Percentiles rank a stretch among this genome's conserved stretches.
Evolutionary conservation across 441 rosid species (phyloP).

Genomic region (Gossypium davidsonii): DNA sequence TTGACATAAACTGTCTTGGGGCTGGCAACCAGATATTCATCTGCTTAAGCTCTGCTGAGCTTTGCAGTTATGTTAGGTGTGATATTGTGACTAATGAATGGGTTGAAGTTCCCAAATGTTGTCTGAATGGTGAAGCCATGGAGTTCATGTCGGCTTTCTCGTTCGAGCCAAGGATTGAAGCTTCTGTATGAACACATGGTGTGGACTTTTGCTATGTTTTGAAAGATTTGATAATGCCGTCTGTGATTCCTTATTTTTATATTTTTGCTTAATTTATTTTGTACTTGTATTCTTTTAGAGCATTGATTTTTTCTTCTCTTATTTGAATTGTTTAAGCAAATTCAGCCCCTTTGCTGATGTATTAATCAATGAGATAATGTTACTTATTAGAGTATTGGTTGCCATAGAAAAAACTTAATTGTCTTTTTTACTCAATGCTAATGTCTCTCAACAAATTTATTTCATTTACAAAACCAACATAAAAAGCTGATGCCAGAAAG

Average conservation of each 20-base stretch:
- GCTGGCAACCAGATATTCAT: conserved; percentile 54
- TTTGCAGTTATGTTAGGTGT: conserved; percentile 47
- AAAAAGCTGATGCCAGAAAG: neutral
- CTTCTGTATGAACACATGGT: conserved; percentile 11
- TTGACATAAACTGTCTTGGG: conserved; percentile 77
- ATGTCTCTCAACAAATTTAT: neutral
- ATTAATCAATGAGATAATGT: neutral
- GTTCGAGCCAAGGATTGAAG: conserved; percentile 84
- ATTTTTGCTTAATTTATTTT: neutral
- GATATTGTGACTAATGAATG: conserved; percentile 46
- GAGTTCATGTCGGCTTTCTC: conserved; percentile 79
- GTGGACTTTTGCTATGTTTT: neutral
- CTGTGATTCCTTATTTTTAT: neutral
- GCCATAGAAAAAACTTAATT: neutral
- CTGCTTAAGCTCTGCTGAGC: conserved; percentile 59
- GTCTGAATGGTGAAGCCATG: conserved; percentile 40
- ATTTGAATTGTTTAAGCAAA: neutral
- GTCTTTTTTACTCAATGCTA: neutral
- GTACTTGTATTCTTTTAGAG: neutral
- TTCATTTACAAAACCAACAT: neutral
- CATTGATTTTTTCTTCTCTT: conserved; percentile 8
- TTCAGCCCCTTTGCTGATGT: neutral
- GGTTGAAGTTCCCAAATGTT: conserved; percentile 57
- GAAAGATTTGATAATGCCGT: neutral
- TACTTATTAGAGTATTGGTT: neutral